Conservation (phyloP, 805 yeast genomes). For the Saccharomycopsis fodiens region DNA sequence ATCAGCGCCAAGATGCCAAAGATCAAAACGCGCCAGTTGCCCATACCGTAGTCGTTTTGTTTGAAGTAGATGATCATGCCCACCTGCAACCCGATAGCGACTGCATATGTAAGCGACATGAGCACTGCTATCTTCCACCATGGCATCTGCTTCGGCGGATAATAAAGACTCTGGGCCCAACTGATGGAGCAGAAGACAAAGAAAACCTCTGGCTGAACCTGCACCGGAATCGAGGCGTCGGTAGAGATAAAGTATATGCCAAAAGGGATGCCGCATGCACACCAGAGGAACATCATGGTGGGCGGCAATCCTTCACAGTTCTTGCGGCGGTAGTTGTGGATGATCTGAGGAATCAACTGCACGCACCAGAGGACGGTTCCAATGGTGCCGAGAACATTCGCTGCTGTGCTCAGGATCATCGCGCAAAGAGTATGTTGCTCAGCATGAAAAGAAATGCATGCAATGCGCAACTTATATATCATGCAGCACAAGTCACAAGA, state of each 20-base stretch:
- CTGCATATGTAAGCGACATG: conserved; percentile 32
- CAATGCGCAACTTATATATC: no score
- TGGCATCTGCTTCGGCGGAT: conserved; percentile 56
- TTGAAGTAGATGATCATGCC: conserved; percentile 69
- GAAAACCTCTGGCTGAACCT: conserved; percentile 84
- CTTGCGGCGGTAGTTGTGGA: conserved; percentile 63
- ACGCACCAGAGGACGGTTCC: conserved; percentile 93
- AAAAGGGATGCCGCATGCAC: conserved; percentile 71
- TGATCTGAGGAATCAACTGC: conserved; percentile 81
- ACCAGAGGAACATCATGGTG: conserved; percentile 83
- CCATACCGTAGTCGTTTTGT: conserved; percentile 31
- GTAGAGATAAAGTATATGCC: conserved; percentile 73
- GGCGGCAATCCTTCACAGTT: conserved; percentile 86
- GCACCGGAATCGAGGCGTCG: conserved; percentile 66
- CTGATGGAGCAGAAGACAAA: conserved; percentile 59
- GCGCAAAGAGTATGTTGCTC: no score
- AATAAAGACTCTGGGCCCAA: conserved; percentile 58
- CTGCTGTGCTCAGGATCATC: no score
- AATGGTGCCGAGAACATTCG: conserved; percentile 74
- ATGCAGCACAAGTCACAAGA: no score
- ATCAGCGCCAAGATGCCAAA: conserved; percentile 79
- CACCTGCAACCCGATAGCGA: conserved; percentile 53
- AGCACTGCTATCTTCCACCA: conserved; percentile 30
- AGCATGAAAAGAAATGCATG: no score
- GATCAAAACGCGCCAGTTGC: conserved; percentile 71